Base-by-base conservation (phyloP, 306 rosid species). In the Boehmeria nivea region DNA sequence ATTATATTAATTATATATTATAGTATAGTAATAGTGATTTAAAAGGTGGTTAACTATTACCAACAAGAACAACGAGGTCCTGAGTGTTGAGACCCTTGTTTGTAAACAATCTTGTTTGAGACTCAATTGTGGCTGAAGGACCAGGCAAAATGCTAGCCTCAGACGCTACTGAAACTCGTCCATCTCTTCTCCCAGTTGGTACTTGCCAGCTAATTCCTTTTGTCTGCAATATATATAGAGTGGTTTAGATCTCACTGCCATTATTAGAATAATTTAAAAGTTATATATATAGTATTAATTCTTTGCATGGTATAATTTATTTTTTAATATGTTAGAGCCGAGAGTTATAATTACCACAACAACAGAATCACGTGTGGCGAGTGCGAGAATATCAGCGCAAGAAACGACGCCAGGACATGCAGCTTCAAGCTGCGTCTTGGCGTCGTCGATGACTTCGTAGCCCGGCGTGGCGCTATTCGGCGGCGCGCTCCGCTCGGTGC, bases 31-130 rank as follows among this genome's bases (percentile, higher is more conserved):
- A 4, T 31, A 31, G 5, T 31, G 36, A 31, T 4, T n/a, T n/a
- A 31, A 31, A 31, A 40, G 45, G 45, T 40, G 45, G 17, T 40
- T 5, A 14, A 1, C 4, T 40, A 40, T 40, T 77, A 83, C 91
- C 93, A 55, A 73, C 77, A 33, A 84, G 77, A 25, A 78, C 65
- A 26, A 84, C 93, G 12, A 84, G 81, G 42, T 81, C 91, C 55
- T 72, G 83, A 26, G 81, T 56, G 55, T 60, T 62, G 25, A 84
- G 87, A 0, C 93, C 93, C 44, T 64, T 75, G 0, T 34, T 73
- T 8, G 55, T 7, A 42, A 84, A 80, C 34, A 64, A 69, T 0
- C 67, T 68, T 33, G 75, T 80, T 9, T 75, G 87, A 0, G 23
- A 6, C 33, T 64, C 78, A 36, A 75, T 69, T 6, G 84, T 63